Base-by-base conservation (phyloP, 164 flowering plant genomes). In the Liriodendron chinense region DNA sequence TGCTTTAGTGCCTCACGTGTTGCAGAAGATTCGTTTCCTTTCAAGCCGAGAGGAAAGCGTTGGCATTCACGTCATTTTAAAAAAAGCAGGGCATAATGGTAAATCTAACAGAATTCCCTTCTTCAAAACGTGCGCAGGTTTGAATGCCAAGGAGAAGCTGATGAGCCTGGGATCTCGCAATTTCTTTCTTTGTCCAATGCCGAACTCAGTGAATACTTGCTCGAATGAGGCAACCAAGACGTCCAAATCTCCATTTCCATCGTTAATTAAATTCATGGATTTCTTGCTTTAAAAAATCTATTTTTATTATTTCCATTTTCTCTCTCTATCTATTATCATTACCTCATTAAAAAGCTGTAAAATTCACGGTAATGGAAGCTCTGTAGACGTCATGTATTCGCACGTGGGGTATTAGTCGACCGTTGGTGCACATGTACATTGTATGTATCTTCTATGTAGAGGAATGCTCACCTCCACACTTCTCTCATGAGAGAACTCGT, bases 131-230 rank as follows among this genome's bases (percentile, higher is more conserved):
- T 71, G 13, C 70, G 83, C 86, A 90, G 94, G 92, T 75, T 79
- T 92, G 81, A 80, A 83, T 62, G 16, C 76, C n/a, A 80, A 78
- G 5, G 91, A 87, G 85, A 90, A 89, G 83, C 70, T 92, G 81
- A 77, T 78, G 23, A 79, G 83, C 34, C 78, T 89, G 85, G 88
- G 89, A 26, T 92, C 93, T 0, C 72, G 97, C 64, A 89, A 87
- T 67, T 92, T 90, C 86, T 92, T 88, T 66, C 12, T 92, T 65
- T 88, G 90, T 64, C 69, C 76, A 63, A 89, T 77, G 77, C 83
- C 79, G 34, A 48, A 8, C 22, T 64, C 76, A 3, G 26, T 48
- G 5, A 71, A 43, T 10, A 77, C 78, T 16, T 77, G 83, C 77
- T 75, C 74, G 0, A 72, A 80, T 47, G 77, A 84, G 67, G 86